Evolutionary conservation across 2,329 filamentous ascomycete species (phyloP), one percentile per base, ranked within the genome.

Genomic region (Cercospora berteroae): DNA sequence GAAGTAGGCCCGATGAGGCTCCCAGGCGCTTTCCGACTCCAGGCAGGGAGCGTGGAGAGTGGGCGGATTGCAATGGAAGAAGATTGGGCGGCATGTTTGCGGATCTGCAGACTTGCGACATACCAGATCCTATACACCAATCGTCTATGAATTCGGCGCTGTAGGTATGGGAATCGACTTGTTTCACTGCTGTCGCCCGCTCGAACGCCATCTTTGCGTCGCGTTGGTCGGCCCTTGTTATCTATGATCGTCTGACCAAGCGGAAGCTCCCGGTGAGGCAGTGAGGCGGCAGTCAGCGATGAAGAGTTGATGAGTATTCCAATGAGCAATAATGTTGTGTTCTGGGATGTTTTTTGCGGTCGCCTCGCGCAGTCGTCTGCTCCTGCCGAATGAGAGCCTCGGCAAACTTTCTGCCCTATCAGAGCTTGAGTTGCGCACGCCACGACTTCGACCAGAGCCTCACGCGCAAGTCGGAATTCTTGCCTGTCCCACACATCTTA

Each of bases 81-180:
- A 58, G 61, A 64, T 62, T 50, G 62, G 66, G 36, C 31, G 61
- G 61, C n/a, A 18, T 1, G 29, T 29, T 58, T 61, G 42, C 36
- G 55, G 63, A 25, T 59, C 27, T 23, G 55, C 33, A 42, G 48
- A 23, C 58, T 42, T 27, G 58, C 29, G 8, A 71, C 70, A 63
- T 82, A 87, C 88, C 88, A 70, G 83, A 85, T 65, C 89, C 89
- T 71, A 91, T 89, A 71, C 85, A 86, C 87, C 88, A 91, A 72
- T 87, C 85, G 42, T 83, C 79, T 44, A 80, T 78, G 36, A 91
- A 83, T 68, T 83, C 73, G 33, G 84, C 84, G 27, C 81, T 80
- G 75, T 91, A 91, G 16, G 82, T 85, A 75, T 89, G 86, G 6
- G 85, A 83, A 59, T 83, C 82, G 25, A 83, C 65, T 65, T 81